Evolutionary conservation across 768 basidiomycete genomes (phyloP).

Genomic region (Thelephora ganbajun): DNA sequence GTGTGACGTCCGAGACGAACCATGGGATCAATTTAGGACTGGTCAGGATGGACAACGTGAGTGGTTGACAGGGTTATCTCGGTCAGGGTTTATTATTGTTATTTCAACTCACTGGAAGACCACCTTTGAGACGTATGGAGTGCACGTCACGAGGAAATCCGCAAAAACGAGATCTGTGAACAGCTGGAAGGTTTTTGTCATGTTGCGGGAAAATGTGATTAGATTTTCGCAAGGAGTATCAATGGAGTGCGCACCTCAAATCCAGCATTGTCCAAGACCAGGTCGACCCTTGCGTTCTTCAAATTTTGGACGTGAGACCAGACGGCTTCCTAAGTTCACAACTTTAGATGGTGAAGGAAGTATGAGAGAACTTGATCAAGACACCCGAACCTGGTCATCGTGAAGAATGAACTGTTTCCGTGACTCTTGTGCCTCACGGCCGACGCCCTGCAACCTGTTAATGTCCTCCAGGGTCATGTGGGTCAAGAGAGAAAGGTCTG

Average conservation of each 20-base stretch:
- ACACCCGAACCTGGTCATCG: constrained; percentile 45
- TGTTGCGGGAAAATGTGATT: background rate
- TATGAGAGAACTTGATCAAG: background rate
- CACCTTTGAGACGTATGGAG: constrained; percentile 67
- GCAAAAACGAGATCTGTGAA: constrained; percentile 91
- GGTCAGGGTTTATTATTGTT: background rate
- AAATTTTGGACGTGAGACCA: constrained; percentile 61
- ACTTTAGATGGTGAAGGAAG: too few relatives aligned
- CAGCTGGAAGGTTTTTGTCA: constrained; percentile 32
- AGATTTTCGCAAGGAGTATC: background rate
- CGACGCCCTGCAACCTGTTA: constrained; percentile 67
- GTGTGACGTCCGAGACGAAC: constrained; percentile 95
- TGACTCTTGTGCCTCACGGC: constrained; percentile 64
- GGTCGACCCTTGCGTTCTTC: constrained; percentile 48
- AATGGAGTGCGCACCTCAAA: constrained; percentile 51
- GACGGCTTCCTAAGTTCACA: constrained; percentile 22
- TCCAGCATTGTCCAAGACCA: constrained; percentile 88
- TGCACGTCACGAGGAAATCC: constrained; percentile 84
- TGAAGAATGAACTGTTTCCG: constrained; percentile 70
- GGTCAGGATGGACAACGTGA: background rate
- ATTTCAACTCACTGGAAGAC: constrained; percentile 68
- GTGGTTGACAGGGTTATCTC: too few relatives aligned
- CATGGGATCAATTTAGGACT: constrained; percentile 93
- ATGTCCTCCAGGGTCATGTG: constrained; percentile 77
- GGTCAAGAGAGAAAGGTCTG: constrained; percentile 84